Conservation (phyloP, 139 green algal genomes). For the Desmodesmus armatus region DNA sequence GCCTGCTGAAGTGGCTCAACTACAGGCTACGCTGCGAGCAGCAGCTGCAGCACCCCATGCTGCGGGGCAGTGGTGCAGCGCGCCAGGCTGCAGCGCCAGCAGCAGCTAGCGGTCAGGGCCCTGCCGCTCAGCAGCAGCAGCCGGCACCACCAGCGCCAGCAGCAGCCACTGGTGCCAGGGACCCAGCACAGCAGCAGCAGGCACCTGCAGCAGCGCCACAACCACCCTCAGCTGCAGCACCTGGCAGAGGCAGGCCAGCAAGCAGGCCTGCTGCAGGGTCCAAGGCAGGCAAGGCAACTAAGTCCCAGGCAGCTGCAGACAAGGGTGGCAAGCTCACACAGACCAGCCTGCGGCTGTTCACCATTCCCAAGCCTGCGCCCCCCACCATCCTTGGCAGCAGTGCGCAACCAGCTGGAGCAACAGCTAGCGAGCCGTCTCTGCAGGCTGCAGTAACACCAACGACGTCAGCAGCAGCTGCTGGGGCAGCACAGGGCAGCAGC, state of each 20-base stretch:
- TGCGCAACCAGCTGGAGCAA: too few species aligned
- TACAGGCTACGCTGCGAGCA: neutral
- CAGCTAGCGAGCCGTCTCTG: too few species aligned
- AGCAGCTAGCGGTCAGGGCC: neutral
- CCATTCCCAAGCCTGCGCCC: too few species aligned
- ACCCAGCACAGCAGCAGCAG: neutral
- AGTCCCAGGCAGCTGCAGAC: too few species aligned
- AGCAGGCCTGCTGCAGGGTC: neutral
- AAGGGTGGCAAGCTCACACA: too few species aligned
- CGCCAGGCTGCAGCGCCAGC: neutral
- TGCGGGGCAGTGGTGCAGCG: neutral
- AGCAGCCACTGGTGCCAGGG: neutral
- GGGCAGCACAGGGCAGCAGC: conserved; percentile 8
- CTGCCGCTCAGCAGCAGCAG: neutral
- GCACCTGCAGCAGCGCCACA: too few species aligned
- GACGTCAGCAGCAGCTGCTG: conserved; percentile 1
- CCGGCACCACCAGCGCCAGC: neutral
- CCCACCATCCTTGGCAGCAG: neutral
- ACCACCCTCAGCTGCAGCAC: neutral
- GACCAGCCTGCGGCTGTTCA: too few species aligned
- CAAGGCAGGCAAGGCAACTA: too few species aligned
- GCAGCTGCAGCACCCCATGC: neutral
- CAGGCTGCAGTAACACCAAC: neutral
- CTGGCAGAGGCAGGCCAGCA: neutral
- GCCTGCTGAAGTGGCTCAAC: neutral